Evolutionary conservation across 768 basidiomycete species (phyloP), one percentile per base, ranked within the genome.

Genomic region (Lepiota venenata): DNA sequence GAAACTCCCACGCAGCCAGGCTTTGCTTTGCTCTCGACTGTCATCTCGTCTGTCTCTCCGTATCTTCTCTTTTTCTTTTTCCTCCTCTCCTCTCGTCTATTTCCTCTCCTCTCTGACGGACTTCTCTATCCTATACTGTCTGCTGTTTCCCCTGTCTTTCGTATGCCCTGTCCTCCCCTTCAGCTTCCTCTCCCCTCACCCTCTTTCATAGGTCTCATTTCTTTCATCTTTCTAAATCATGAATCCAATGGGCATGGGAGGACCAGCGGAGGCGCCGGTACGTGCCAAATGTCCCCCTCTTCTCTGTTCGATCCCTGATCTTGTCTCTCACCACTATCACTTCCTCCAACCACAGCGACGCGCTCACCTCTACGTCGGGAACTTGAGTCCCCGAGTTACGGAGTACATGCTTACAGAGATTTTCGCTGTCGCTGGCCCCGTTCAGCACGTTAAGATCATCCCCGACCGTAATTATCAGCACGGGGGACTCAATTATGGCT

Each of bases 361-460:
- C 63, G 95, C 97, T 61, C 97, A 99, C 78, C 87, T 99, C 63
- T 99, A 99, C 71, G 92, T 99, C 71, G 97, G 97, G 58, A 98
- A 98, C 73, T 79, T 99, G 69, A 93, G 91, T 66, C 94, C 96
- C 60, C 84, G 97, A 42, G 97, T 99, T 49, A 98, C 95, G 50
- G 97, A 98, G 77, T 96, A 94, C 76, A 98, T 98, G 91, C 87
- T 98, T 67, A 93, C 92, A 41, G 96, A 98, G 72, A 95, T 94
- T 58, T 95, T 94, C 69, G 93, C 93, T 69, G 92, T 94, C 66
- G 93, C 93, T 68, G 97, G 96, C 42, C 89, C 93, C 56, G 97
- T 98, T 58, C 93, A 96, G 72, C 91, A 95, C 70, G 96, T 98
- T 71, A 99, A 99, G 85, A 98, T 99, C 71, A 98, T 99, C 71